Base-by-base conservation (phyloP, 805 yeast species). In the Monosporozyma solicola region DNA sequence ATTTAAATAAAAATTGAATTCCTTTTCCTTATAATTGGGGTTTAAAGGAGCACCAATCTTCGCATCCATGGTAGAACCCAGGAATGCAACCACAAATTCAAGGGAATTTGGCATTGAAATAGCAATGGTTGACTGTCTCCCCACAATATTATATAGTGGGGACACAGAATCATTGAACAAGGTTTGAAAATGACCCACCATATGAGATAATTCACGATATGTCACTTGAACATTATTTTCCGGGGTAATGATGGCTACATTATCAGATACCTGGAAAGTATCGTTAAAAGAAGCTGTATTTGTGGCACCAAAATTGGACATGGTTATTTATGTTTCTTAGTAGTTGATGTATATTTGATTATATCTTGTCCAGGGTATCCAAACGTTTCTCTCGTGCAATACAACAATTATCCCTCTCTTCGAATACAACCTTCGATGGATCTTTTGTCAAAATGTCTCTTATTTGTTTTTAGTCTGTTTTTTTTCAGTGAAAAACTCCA, bases 21-120 rank as follows among this genome's bases (percentile, higher is more conserved):
- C 91, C 35, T 68, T 59, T 59, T 79, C 76, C 60, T 77, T 82
- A 65, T 82, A 83, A 51, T 75, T 74, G 15, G 87, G 78, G 60
- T 84, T 85, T 63, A 84, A 70, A 13, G 91, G 91, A 1, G 88
- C 86, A 22, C 85, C 85, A 47, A 84, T 72, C 58, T 78, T 72
- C 1, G 80, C 77, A 31, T 79, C 74, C 56, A 78, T 75, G 1
- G 87, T 78, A 27, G 77, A 71, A 1, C 82, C 84, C 24, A 84
- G 65, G 61, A 82, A 84, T 1, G 79, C 69, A 9, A 76, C 74
- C 1, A 78, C 74, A 51, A 82, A 77, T 59, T 84, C 90, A 25
- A 84, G 61, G 3, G 79, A 69, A 63, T 85, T 84, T 31, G 83
- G 81, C 54, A 84, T 67, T 0, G 86, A 74, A 24, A 84, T 82